These are phyloP conservation scores for Zizania palustris DNA, from an alignment of 202 grass and related monocot species.

Conservation along the genomic window DNA sequence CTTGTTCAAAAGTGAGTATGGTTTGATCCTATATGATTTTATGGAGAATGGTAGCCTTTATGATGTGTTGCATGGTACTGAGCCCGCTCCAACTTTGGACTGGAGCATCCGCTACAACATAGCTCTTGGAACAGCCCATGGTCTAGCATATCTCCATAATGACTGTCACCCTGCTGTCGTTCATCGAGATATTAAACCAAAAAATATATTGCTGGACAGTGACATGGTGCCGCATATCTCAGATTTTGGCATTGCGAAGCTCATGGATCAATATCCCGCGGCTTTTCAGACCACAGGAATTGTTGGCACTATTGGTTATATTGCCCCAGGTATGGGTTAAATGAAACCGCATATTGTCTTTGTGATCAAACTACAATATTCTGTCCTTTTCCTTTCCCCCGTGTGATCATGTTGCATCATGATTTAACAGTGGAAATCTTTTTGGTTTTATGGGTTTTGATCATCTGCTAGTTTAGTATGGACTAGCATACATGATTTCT, in stretches of 20 bases:
- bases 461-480: not conserved
- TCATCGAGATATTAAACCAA: conserved; percentile 64
- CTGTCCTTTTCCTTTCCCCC: not conserved
- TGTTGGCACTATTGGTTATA: conserved; percentile 64
- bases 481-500: not conserved
- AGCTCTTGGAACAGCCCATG: conserved; percentile 60
- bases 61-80: conserved; percentile 58
- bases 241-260: conserved; percentile 72
- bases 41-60: conserved; percentile 70
- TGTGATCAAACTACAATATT: not conserved
- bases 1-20: conserved; percentile 55
- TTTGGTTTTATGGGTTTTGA: not conserved
- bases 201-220: conserved; percentile 62
- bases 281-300: conserved; percentile 49
- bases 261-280: conserved; percentile 44
- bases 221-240: conserved; percentile 70
- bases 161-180: conserved; percentile 61
- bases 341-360: not conserved
- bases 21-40: conserved; percentile 62
- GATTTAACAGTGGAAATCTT: not conserved
- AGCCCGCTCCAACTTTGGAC: conserved; percentile 40
- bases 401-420: not conserved
- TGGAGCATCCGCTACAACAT: conserved; percentile 52
- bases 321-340: conserved; percentile 57
- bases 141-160: conserved; percentile 59